Evolutionary conservation across 495 filamentous ascomycete species (phyloP), one percentile per base, ranked within the genome.

Genomic region (Xylaria cubensis): DNA sequence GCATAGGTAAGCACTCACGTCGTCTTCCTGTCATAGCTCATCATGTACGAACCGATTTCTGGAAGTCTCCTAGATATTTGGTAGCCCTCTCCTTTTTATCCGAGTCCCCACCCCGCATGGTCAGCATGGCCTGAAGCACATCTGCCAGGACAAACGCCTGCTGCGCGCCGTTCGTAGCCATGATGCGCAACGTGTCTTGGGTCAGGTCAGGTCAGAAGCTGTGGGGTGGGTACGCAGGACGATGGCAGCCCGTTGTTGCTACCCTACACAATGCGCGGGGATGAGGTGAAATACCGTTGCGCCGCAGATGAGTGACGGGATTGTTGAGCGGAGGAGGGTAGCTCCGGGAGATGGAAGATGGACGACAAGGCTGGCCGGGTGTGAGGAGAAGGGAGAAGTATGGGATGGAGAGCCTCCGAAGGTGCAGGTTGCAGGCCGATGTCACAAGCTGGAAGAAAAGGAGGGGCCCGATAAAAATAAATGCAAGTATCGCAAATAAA

Each of bases 51-150:
- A 97, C 95, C 77, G 96, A 97, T 88, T 98, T 99, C 89, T 99
- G 96, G 85, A 98, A 99, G 71, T 90, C 90, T 83, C 96, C 93
- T 64, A 99, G 88, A 81, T 90, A 98, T 75, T 95, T 90, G 80
- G 96, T 92, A 48, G 96, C 96, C 77, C 92, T 90, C 80, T 91
- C 89, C 84, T 98, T 99, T 81, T 95, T 91, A 44, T 90, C 84
- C 77, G 90, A 87, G 76, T 94, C 89, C 73, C 90, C 91, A 84
- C 92, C 93, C 81, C 93, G 92, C 93, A 99, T 97, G 70, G 94
- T 97, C 79, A 90, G 86, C 84, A 98, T 88, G 71, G 97, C 97
- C 75, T 89, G 88, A 75, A 98, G 87, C 73, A 99, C 93, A 75
- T 78, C 81, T 67, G 78, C 78, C 77, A 93, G 92, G 78, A 88